A percentile compares a stretch with the other conserved stretches of the same genome.
These are phyloP conservation scores for Brassica incana DNA, from an alignment of 345 rosid species.

Conservation along the genomic window DNA sequence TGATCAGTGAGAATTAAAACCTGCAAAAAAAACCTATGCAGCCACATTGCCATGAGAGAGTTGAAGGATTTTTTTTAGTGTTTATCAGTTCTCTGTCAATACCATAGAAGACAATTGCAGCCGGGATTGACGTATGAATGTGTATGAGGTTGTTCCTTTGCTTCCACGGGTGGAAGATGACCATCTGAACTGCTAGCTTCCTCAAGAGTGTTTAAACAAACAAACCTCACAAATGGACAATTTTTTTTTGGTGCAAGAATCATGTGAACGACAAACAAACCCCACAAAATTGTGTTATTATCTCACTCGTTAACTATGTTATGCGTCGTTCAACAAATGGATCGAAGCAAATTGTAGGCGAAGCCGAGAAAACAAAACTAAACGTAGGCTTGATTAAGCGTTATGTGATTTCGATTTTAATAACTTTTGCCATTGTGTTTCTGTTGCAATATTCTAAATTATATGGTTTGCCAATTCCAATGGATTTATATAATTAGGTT, in stretches of 20 bases:
- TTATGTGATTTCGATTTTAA: neutral
- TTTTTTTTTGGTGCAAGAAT: neutral
- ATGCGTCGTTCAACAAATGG: constrained; percentile 11
- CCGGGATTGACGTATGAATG: no score
- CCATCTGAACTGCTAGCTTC: no score
- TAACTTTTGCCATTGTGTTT: neutral
- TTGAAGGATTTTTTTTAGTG: no score
- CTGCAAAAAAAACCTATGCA: no score
- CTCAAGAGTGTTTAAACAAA: no score
- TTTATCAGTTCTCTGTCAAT: no score
- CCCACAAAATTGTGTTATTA: constrained; percentile 23
- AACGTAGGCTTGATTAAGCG: neutral
- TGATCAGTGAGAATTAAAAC: no score
- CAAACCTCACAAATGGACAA: no score
- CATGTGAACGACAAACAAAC: constrained; percentile 38
- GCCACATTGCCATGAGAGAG: no score
- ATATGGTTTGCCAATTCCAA: neutral
- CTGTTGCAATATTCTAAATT: neutral
- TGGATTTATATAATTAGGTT: neutral
- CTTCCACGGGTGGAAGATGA: no score
- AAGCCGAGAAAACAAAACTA: neutral
- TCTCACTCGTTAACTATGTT: constrained; percentile 16
- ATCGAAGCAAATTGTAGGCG: neutral
- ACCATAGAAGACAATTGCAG: no score
- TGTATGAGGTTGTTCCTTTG: no score